Base-by-base conservation (phyloP, 192 early-diverging fungal genomes). In the Gryganskiella cystojenkinii region DNA sequence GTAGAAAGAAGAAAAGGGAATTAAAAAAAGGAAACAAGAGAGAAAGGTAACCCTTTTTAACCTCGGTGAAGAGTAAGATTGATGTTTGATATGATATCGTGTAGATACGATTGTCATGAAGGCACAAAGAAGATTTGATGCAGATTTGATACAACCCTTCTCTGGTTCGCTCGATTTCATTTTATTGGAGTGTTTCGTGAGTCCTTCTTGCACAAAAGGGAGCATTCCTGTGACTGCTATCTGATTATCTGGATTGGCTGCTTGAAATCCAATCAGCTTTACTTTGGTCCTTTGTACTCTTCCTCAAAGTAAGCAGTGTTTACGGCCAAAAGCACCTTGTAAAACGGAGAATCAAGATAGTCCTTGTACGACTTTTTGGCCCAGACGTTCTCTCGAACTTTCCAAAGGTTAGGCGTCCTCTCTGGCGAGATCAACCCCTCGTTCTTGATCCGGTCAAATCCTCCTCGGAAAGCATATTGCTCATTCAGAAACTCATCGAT, bases 331-430 rank as follows among this genome's bases (percentile, higher is more conserved):
- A 33, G 6, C 31, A 17, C 31, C 10, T 58, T 37, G 56, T 42
- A 58, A n/a, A 8, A 4, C 19, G 22, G 20, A 43, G 57, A 44
- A 1, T 10, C 24, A 10, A 59, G 37, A 34, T 40, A 59, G 57
- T 22, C 35, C 14, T n/a, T 20, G 14, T 59, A 59, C 14, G 33
- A 40, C 57, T 59, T 59, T 40, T 59, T 59, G 57, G 25, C 35
- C 3, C 20, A 11, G 22, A 59, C 57, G 1, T 30, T 44, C 57
- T 59, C 57, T 2, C 57, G 57, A 19, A 59, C 42, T 34, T 59
- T 59, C 57, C 57, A 59, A 6, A 59, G 43, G 42, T 59, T 59
- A 15, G 57, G 57, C 5, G 40, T 59, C 22, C 3, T 34, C 25
- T 42, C 35, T 8, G 57, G 11, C 10, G 19, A 40, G 57, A 59